Evolutionary conservation across 768 basidiomycete genomes (phyloP).

Genomic region (Naganishia friedmannii): DNA sequence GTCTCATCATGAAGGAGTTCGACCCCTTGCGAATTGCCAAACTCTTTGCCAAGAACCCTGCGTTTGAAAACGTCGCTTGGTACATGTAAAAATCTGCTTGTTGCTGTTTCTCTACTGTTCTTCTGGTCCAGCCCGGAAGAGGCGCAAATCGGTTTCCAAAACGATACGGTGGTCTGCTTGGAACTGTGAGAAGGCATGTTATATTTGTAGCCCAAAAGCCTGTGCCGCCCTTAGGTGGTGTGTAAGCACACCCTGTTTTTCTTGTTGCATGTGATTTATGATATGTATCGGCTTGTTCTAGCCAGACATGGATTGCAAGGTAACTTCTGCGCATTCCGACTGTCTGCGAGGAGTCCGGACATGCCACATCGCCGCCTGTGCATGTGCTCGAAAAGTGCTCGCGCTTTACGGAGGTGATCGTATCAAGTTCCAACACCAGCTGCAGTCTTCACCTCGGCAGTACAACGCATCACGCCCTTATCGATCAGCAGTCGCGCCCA

Average conservation of each 20-base stretch:
- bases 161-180: too few species aligned
- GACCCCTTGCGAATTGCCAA: slow-evolving; percentile 16
- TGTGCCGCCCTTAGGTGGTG: background rate
- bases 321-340: background rate
- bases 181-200: background rate
- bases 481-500: too few species aligned
- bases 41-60: slow-evolving; percentile 16
- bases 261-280: background rate
- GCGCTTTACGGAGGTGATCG: too few species aligned
- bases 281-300: background rate
- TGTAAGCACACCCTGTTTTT: too few species aligned
- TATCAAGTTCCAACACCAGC: too few species aligned
- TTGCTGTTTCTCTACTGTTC: background rate
- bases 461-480: too few species aligned
- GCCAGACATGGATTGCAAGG: background rate
- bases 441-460: too few species aligned
- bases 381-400: too few species aligned
- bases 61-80: slow-evolving; percentile 23
- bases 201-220: background rate
- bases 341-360: too few species aligned
- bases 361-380: too few species aligned
- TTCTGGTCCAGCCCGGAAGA: background rate
- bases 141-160: background rate
- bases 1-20: slow-evolving; percentile 2
- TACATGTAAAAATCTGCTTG: slow-evolving; percentile 12